Percentiles rank a stretch among this genome's conserved stretches.
Evolutionary conservation across 371 early-diverging fungal genomes (phyloP).

Genomic region (Nematocida sp.): DNA sequence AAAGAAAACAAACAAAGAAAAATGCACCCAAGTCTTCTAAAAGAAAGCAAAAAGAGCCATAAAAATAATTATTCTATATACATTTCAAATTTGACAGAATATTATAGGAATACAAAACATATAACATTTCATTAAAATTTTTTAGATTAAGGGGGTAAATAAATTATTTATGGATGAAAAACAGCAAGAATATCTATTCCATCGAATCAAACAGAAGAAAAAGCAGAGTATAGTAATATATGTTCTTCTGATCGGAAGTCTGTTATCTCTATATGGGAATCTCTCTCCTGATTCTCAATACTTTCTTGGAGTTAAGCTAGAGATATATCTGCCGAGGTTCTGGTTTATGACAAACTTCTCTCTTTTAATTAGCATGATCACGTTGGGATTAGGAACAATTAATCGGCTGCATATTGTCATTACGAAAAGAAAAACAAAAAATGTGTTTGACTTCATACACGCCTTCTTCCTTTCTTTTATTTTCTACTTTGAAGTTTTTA

Average conservation of each 20-base stretch:
- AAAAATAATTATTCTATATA: neutral
- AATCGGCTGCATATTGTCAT: too few species aligned
- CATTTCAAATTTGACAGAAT: too few species aligned
- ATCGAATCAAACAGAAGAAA: too few species aligned
- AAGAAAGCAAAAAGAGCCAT: neutral
- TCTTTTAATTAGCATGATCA: neutral
- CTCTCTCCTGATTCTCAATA: neutral
- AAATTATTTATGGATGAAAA: too few species aligned
- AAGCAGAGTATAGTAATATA: neutral
- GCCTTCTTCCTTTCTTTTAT: neutral
- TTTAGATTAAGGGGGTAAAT: neutral
- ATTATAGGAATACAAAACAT: too few species aligned
- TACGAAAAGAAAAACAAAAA: too few species aligned
- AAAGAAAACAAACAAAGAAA: neutral
- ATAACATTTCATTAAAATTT: neutral
- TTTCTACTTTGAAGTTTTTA: neutral
- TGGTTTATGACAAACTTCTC: constrained; percentile 25
- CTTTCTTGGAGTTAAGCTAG: neutral
- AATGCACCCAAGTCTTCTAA: neutral
- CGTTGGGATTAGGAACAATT: neutral
- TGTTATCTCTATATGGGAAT: neutral
- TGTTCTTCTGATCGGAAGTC: neutral
- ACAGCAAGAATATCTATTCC: too few species aligned
- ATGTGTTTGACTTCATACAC: neutral
- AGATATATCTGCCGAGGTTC: neutral